Conservation (phyloP, 805 yeast genomes). For the Candida silvicultrix region DNA sequence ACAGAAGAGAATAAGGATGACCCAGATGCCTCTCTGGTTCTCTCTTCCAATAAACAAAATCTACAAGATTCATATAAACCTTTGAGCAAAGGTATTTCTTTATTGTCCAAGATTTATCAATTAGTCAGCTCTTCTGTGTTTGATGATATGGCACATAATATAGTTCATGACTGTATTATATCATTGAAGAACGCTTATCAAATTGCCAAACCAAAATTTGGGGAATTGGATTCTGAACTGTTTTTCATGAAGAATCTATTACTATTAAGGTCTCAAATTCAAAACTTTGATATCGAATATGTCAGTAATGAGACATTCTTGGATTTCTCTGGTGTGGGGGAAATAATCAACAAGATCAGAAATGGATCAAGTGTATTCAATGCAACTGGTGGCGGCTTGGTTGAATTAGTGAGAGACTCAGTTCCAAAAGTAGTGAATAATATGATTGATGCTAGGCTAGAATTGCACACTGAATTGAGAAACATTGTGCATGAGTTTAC, state of each 20-base stretch:
- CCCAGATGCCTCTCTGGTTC: conserved; percentile 1
- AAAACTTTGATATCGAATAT: conserved; percentile 74
- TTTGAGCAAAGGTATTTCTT: conserved; percentile 55
- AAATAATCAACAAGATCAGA: conserved; percentile 38
- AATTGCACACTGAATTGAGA: conserved; percentile 67
- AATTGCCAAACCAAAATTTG: conserved; percentile 38
- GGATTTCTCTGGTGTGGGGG: conserved; percentile 73
- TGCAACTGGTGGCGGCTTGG: conserved; percentile 14
- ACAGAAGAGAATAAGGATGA: conserved; percentile 2
- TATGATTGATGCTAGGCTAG: conserved; percentile 73
- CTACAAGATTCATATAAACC: conserved; percentile 62
- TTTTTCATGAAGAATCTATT: conserved; percentile 69
- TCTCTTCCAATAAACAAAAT: conserved; percentile 1
- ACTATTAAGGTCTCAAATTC: conserved; percentile 61
- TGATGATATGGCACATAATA: conserved; percentile 83
- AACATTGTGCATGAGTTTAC: conserved; percentile 66
- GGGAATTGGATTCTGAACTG: conserved; percentile 52
- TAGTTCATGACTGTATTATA: conserved; percentile 69
- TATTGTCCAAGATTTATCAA: conserved; percentile 75
- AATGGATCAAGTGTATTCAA: conserved; percentile 20
- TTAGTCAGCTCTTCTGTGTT: conserved; percentile 71
- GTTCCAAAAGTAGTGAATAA: conserved; percentile 77
- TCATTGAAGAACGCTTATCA: conserved; percentile 53
- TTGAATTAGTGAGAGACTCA: conserved; percentile 54
- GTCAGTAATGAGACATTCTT: conserved; percentile 65